Evolutionary conservation across 116 monocot genomes (phyloP).

Genomic region (Cymodocea nodosa): DNA sequence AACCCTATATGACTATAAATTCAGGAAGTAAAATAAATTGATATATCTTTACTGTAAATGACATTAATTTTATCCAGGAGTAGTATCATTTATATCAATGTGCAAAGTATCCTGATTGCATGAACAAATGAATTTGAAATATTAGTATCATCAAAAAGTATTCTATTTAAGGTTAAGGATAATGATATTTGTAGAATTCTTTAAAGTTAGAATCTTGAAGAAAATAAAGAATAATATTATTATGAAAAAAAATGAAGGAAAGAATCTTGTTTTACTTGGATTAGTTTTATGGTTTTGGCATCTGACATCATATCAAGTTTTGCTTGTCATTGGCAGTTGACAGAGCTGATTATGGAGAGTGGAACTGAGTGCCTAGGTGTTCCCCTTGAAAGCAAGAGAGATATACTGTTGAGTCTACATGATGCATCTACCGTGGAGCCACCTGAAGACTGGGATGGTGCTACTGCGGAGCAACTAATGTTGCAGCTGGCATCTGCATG

Average conservation of each 20-base stretch:
- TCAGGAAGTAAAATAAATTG: too few relatives aligned
- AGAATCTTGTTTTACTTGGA: background rate
- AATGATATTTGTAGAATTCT: too few relatives aligned
- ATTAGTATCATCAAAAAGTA: too few relatives aligned
- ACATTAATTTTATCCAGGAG: too few relatives aligned
- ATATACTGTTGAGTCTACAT: constrained; percentile 50
- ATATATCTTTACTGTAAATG: too few relatives aligned
- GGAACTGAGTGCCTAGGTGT: constrained; percentile 51
- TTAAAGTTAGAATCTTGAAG: too few relatives aligned
- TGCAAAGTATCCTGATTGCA: too few relatives aligned
- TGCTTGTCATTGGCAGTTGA: constrained; percentile 36
- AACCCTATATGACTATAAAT: too few relatives aligned
- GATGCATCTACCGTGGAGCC: constrained; percentile 48
- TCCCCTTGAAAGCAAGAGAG: constrained; percentile 51
- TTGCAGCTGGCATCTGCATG: constrained; percentile 64
- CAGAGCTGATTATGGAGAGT: constrained; percentile 57
- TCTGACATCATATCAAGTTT: background rate
- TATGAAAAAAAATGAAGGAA: background rate
- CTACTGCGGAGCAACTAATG: constrained; percentile 62
- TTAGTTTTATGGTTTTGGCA: background rate
- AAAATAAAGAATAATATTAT: too few relatives aligned
- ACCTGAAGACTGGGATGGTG: constrained; percentile 87
- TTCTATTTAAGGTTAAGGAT: too few relatives aligned
- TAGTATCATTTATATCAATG: too few relatives aligned
- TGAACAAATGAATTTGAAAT: too few relatives aligned